These are phyloP conservation scores for Misopates orontium DNA, from an alignment of 257 asterid species.

Conservation along the genomic window DNA sequence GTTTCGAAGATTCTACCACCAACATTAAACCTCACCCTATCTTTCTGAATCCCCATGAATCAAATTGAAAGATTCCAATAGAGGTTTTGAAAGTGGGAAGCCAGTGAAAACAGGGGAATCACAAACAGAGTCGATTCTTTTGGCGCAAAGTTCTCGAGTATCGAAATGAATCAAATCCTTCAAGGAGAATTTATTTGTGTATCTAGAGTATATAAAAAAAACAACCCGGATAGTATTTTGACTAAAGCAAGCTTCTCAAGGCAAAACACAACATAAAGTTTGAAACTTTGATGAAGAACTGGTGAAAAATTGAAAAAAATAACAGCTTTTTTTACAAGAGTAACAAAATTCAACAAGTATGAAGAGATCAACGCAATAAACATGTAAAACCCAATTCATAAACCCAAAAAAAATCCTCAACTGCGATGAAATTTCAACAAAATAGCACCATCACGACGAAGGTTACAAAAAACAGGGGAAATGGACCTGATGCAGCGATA, in stretches of 20 bases:
- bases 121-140: neutral
- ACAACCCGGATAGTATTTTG: neutral
- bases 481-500: slow-evolving; percentile 21
- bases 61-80: slow-evolving; percentile 2
- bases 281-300: no score
- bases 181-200: neutral
- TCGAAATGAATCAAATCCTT: slow-evolving; percentile 10
- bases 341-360: slow-evolving; percentile 23
- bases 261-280: slow-evolving; percentile 13
- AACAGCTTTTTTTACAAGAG: no score
- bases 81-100: neutral
- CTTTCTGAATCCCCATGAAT: slow-evolving; percentile 81
- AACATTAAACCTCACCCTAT: slow-evolving; percentile 70
- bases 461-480: slow-evolving; percentile 25
- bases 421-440: slow-evolving; percentile 20
- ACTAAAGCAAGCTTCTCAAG: neutral
- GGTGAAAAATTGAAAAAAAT: neutral
- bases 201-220: neutral
- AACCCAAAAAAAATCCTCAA: slow-evolving; percentile 3
- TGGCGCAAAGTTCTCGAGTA: neutral
- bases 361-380: neutral
- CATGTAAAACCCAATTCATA: neutral
- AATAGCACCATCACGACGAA: slow-evolving; percentile 19
- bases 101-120: neutral
- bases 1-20: slow-evolving; percentile 84